phyloP scores from a whole-genome alignment of 139 green algal genomes.

The Nannochloris sp. region DNA sequence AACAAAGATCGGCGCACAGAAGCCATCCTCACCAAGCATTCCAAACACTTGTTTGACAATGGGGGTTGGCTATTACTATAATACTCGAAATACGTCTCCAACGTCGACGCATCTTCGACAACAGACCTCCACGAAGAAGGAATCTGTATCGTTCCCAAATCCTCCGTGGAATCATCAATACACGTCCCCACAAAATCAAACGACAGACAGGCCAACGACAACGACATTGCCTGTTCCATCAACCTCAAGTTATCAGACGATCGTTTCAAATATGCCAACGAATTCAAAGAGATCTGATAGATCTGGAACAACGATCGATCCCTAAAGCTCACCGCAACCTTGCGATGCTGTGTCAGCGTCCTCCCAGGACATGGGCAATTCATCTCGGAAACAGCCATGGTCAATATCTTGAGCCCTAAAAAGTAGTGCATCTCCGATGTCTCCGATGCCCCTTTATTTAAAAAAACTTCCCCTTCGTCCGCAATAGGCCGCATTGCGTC shows the following conservation, averaged over 20 bases:
- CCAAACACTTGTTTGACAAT: slow-evolving; percentile 61
- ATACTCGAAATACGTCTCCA: slow-evolving; percentile 87
- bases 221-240: slow-evolving; percentile 60
- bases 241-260: slow-evolving; percentile 55
- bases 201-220: slow-evolving; percentile 82
- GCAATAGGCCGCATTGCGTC: slow-evolving; percentile 71
- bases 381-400: slow-evolving; percentile 84
- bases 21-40: slow-evolving; percentile 84
- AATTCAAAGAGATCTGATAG: slow-evolving; percentile 52
- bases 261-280: slow-evolving; percentile 44
- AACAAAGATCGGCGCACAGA: slow-evolving; percentile 87
- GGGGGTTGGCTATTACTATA: slow-evolving; percentile 72
- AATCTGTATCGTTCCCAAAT: slow-evolving; percentile 93
- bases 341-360: slow-evolving; percentile 88
- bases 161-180: slow-evolving; percentile 88
- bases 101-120: slow-evolving; percentile 76
- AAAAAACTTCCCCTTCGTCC: slow-evolving; percentile 69
- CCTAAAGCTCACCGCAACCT: slow-evolving; percentile 58
- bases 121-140: slow-evolving; percentile 37
- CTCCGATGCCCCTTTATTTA: slow-evolving; percentile 37
- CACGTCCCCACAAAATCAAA: slow-evolving; percentile 98
- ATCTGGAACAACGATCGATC: slow-evolving; percentile 23
- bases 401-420: slow-evolving; percentile 82
- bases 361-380: slow-evolving; percentile 76
- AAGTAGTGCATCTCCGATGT: slow-evolving; percentile 63